phyloP scores from a whole-genome alignment of 495 filamentous ascomycete genomes.

The Glutinoglossum americanum region DNA sequence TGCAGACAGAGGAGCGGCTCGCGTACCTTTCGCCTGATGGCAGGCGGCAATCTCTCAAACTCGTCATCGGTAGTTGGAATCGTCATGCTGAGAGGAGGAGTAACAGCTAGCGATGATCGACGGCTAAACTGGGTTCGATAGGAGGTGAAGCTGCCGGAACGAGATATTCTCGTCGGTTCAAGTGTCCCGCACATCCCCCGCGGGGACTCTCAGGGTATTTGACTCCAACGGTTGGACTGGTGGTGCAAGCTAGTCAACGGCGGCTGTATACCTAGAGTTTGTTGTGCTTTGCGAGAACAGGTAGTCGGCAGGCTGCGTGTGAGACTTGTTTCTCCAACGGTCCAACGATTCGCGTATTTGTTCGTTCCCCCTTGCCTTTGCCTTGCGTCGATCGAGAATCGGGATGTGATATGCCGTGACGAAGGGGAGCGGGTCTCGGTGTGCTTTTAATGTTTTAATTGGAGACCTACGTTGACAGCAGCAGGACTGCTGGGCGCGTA shows the following conservation, averaged over 20 bases:
- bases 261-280: neutral
- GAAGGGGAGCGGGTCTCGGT: neutral
- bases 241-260: neutral
- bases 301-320: neutral
- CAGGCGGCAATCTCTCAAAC: conserved; percentile 31
- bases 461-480: neutral
- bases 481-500: neutral
- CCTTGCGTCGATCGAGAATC: neutral
- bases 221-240: neutral
- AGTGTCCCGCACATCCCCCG: neutral
- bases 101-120: neutral
- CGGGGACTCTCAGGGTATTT: neutral
- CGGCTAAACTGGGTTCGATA: neutral
- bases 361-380: neutral
- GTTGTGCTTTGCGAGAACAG: neutral
- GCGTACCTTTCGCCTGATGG: conserved; percentile 6
- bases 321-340: neutral
- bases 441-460: neutral
- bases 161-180: neutral
- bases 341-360: neutral
- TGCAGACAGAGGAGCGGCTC: neutral
- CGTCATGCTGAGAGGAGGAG: neutral
- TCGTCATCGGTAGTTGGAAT: conserved; percentile 10
- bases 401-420: neutral
- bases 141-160: neutral